Evolutionary conservation across 306 rosid species (phyloP), one percentile per base, ranked within the genome.

Genomic region (Hippophae rhamnoides): DNA sequence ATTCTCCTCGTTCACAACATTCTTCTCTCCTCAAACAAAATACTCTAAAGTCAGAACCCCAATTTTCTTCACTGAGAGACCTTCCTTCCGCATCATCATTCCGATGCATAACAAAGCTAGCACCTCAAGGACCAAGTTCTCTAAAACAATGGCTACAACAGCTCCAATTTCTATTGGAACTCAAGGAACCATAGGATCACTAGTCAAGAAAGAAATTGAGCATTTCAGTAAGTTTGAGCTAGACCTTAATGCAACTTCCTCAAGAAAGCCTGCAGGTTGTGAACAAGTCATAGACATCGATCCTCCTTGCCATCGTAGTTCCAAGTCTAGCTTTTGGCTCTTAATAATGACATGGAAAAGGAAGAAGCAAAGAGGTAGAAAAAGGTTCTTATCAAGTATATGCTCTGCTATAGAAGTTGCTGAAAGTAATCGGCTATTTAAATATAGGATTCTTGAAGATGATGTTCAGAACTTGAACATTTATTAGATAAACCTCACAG

Each of bases 151-250:
- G 94, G 79, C 80, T 45, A 76, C 74, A 58, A 56, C 81, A 58
- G 62, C 80, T 79, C 90, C 95, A 10, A 72, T 81, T 47, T 84
- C 92, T 48, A 71, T 87, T 49, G 95, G 96, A 65, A 87, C 96
- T 65, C 78, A 83, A 13, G 96, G 96, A 65, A 89, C 96, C 1
- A 74, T 89, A 7, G 96, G 88, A 47, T 86, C 94, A 12, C 83
- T 89, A 3, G 81, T 89, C 12, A 79, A 76, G 75, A 83, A 73
- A 72, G 90, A 85, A 72, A 85, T 85, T 25, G 96, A 89, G 67
- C 81, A 82, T 63, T 89, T 82, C 78, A 74, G 81, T 54, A 83
- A 79, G 80, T 57, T 81, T 56, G 90, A 89, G 72, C 62, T 74
- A n/a, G 88, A 85, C 48, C 70, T 52, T 61, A 51, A 61, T 59